Evolutionary conservation across 1,284 basidiomycete species (phyloP).

Genomic region (Garcileccinum viscosum): DNA sequence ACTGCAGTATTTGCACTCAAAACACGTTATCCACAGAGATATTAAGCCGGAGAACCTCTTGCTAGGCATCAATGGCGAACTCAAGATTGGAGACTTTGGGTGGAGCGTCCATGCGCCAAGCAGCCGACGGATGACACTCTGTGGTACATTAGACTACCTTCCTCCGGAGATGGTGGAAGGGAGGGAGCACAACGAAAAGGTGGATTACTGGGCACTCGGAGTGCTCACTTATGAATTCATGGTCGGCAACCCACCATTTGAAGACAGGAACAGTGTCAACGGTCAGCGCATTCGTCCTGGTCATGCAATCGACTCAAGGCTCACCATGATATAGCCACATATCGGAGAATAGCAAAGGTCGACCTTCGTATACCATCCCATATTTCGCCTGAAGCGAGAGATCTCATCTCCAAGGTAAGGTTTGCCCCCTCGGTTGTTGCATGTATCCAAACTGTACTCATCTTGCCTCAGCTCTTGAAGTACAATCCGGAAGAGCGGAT

Average conservation of each 20-base stretch:
- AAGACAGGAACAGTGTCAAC: constrained; percentile 79
- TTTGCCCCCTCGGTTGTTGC: constrained; percentile 18
- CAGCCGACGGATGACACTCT: constrained; percentile 86
- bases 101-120: constrained; percentile 99
- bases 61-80: constrained; percentile 92
- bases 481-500: constrained; percentile 87
- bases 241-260: constrained; percentile 92
- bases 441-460: constrained; percentile 31
- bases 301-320: background rate
- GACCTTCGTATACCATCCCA: constrained; percentile 79
- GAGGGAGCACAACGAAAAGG: constrained; percentile 84
- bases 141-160: constrained; percentile 96
- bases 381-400: constrained; percentile 70
- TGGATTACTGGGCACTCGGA: constrained; percentile 97
- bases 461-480: constrained; percentile 74
- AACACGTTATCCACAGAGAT: constrained; percentile 98
- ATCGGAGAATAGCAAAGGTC: constrained; percentile 83
- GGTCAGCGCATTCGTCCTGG: constrained; percentile 51
- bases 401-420: constrained; percentile 65
- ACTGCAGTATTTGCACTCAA: constrained; percentile 88
- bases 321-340: constrained; percentile 67
- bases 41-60: constrained; percentile 99
- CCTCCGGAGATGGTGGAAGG: constrained; percentile 99
- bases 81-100: constrained; percentile 99
- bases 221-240: constrained; percentile 97